These are phyloP conservation scores for Ligustrum vulgare DNA, from an alignment of 257 asterid genomes.

Conservation along the genomic window DNA sequence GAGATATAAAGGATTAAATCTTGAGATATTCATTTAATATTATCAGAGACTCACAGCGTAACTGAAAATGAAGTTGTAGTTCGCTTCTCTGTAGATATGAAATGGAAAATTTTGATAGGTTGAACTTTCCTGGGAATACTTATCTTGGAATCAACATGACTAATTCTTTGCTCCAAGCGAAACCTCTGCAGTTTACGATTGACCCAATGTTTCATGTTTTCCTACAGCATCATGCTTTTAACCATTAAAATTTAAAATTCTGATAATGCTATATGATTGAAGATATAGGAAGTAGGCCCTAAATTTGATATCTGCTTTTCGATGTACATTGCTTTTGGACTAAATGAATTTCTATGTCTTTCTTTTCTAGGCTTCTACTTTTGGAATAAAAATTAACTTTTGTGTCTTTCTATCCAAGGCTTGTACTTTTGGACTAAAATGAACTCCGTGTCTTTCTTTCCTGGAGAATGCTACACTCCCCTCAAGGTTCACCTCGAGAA, in stretches of 20 bases:
- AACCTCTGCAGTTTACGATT: neutral
- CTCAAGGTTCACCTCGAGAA: too few species aligned
- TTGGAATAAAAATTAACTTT: constrained; percentile 12
- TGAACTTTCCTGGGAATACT: neutral
- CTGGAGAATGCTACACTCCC: too few species aligned
- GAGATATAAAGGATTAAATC: neutral
- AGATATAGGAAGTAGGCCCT: neutral
- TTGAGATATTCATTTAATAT: constrained; percentile 11
- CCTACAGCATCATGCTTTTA: constrained; percentile 2
- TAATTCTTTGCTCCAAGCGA: neutral
- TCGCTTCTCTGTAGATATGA: neutral
- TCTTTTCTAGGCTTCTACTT: neutral
- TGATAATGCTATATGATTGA: neutral
- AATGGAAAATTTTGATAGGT: neutral
- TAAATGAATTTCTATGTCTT: constrained; percentile 14
- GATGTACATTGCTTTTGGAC: neutral
- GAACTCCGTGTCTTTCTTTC: constrained; percentile 16
- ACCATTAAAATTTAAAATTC: neutral
- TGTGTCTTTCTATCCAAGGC: neutral
- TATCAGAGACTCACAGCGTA: neutral
- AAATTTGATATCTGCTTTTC: neutral
- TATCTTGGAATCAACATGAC: neutral
- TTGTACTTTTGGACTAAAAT: neutral
- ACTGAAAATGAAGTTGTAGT: neutral
- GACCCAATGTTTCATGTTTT: neutral